phyloP scores from a whole-genome alignment of 805 yeast species.

The Maudiozyma turicensis region DNA sequence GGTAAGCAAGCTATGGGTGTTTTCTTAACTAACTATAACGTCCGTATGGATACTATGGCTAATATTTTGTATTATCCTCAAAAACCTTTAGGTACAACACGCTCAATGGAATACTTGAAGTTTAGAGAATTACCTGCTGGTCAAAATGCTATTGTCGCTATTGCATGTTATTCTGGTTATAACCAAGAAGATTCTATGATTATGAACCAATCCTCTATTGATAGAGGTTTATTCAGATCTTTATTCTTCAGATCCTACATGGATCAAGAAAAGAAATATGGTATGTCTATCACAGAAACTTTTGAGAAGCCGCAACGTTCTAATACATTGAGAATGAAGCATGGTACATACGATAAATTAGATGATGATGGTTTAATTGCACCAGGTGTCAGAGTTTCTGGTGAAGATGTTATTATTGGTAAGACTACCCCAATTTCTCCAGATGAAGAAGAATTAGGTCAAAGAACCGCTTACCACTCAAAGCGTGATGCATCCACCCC shows the following conservation, averaged over 20 bases:
- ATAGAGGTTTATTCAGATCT: conserved; percentile 91
- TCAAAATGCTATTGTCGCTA: conserved; percentile 96
- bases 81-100: conserved; percentile 94
- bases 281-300: conserved; percentile 96
- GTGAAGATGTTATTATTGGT: conserved; percentile 97
- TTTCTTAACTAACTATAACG: conserved; percentile 85
- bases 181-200: conserved; percentile 99
- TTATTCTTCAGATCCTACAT: conserved; percentile 93
- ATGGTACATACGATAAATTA: conserved; percentile 94
- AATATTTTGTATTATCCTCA: conserved; percentile 95
- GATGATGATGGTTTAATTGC: conserved; percentile 98
- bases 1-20: conserved; percentile 99
- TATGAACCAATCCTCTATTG: conserved; percentile 97
- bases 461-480: conserved; percentile 95
- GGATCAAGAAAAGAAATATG: conserved; percentile 98
- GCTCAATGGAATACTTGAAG: conserved; percentile 94
- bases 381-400: conserved; percentile 97
- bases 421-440: conserved; percentile 99
- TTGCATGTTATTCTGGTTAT: conserved; percentile 95
- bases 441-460: conserved; percentile 96
- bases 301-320: conserved; percentile 95
- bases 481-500: conserved; percentile 99
- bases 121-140: conserved; percentile 98
- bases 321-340: conserved; percentile 89
- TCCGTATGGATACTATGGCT: conserved; percentile 99